Percentiles rank a stretch among this genome's conserved stretches.
These are phyloP conservation scores for Hypoxylon sp. DNA, from an alignment of 2,329 filamentous ascomycete species.

Conservation along the genomic window DNA sequence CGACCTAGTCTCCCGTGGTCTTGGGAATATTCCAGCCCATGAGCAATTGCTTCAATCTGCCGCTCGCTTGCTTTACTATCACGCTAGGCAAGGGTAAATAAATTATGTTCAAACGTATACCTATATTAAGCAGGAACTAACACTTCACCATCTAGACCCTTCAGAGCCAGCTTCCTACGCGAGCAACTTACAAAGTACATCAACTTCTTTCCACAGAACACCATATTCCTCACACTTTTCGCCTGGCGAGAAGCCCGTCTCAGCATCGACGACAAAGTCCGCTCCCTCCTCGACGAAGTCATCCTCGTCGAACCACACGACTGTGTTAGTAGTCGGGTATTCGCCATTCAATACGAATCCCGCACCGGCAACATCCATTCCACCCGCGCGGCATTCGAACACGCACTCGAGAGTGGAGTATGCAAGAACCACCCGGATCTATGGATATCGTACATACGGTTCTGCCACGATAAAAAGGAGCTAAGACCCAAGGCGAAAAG, in stretches of 20 bases:
- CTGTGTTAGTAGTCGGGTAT: conserved; percentile 60
- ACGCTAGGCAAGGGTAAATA: conserved; percentile 70
- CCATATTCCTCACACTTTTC: conserved; percentile 78
- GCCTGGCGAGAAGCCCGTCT: conserved; percentile 80
- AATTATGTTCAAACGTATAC: too few species aligned
- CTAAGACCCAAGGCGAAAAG: conserved; percentile 48
- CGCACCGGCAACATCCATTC: conserved; percentile 63
- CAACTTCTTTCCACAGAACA: conserved; percentile 78
- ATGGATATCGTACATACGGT: conserved; percentile 66
- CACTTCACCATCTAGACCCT: conserved; percentile 63
- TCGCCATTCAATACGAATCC: conserved; percentile 66
- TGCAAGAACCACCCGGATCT: conserved; percentile 59
- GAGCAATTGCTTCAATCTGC: conserved; percentile 79
- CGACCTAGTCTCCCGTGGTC: conserved; percentile 58
- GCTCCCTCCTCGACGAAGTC: conserved; percentile 71
- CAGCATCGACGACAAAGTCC: conserved; percentile 81
- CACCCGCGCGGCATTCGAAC: conserved; percentile 65
- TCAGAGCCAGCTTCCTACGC: conserved; percentile 76
- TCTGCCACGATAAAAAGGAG: conserved; percentile 54
- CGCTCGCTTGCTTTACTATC: conserved; percentile 74
- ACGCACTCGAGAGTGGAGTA: conserved; percentile 59
- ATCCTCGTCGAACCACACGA: conserved; percentile 59
- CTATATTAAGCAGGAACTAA: conserved; percentile 23
- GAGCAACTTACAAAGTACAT: conserved; percentile 72
- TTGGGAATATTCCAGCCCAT: conserved; percentile 56